phyloP scores from a whole-genome alignment of 2,329 filamentous ascomycete species.

The Bertia moriformis region DNA sequence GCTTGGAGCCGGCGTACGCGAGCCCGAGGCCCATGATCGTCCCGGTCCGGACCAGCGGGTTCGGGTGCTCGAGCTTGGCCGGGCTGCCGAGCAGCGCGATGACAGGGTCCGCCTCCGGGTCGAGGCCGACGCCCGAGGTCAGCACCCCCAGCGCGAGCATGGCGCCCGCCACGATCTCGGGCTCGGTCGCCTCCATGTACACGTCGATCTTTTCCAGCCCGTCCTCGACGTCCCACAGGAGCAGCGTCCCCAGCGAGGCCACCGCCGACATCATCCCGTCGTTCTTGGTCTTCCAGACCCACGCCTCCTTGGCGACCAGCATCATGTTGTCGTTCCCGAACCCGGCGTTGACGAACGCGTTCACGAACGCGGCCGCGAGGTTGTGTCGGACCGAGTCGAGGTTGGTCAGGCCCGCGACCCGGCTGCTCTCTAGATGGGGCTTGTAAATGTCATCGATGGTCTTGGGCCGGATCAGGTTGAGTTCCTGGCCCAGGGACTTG shows the following conservation, averaged over 20 bases:
- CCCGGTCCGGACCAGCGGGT: conserved; percentile 62
- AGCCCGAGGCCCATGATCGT: conserved; percentile 93
- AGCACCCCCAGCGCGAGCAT: conserved; percentile 89
- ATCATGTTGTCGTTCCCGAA: conserved; percentile 97
- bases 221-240: conserved; percentile 86
- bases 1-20: conserved; percentile 86
- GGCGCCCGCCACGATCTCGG: conserved; percentile 78
- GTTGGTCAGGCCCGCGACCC: conserved; percentile 84
- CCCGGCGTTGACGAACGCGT: conserved; percentile 90
- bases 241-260: conserved; percentile 78
- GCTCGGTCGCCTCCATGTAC: conserved; percentile 74
- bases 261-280: conserved; percentile 95
- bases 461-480: conserved; percentile 94
- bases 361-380: conserved; percentile 87
- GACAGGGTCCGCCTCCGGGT: conserved; percentile 62
- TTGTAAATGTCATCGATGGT: conserved; percentile 98
- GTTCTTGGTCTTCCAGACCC: conserved; percentile 99
- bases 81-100: conserved; percentile 70
- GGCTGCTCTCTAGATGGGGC: conserved; percentile 88
- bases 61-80: conserved; percentile 67
- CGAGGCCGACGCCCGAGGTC: conserved; percentile 79
- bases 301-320: conserved; percentile 80
- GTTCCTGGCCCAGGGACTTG: conserved; percentile 82
- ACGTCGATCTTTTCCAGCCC: conserved; percentile 88
- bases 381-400: conserved; percentile 93